Evolutionary conservation across 805 yeast species (phyloP), one percentile per base, ranked within the genome.

Genomic region (Candida schatavii): DNA sequence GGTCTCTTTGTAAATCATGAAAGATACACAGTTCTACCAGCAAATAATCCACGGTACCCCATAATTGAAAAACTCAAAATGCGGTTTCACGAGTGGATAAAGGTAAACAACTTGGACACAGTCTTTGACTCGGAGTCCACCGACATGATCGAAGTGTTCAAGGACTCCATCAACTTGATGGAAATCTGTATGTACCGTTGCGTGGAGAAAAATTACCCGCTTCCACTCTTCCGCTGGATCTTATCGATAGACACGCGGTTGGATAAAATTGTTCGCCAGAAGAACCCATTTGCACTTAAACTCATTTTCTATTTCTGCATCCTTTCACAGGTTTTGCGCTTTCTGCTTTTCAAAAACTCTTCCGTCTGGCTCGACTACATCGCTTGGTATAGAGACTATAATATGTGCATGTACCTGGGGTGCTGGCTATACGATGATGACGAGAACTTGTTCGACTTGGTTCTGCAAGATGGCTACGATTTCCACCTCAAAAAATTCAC

Each of bases 151-250:
- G 43, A 38, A 20, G 27, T 21, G 14, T 35, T 41, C 7, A 23
- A 22, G 4, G 35, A 22, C n/a, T 28, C 45, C 9, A 21, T 61
- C 11, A 37, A 38, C 6, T 10, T 40, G 3, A 47, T 57, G 20
- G 53, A 55, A 7, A 29, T 25, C 20, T 40, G 49, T 18, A 38
- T 55, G 26, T 30, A 37, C 27, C 38, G 43, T 14, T 44, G 55
- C 15, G 46, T 52, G 2, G 32, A 32, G 18, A 40, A 37, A 18
- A 52, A 57, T 40, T 56, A 54, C 38, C 68, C 69, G 2, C 46
- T 64, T 10, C 72, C 72, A 5, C 34, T 65, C 5, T 64, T 52
- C 44, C 46, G 57, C 40, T 62, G 65, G 55, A 34, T 61, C 6
- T 41, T 61, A 6, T 11, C 53, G 10, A 9, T 58, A 10, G 41